Evolutionary conservation across 1,284 basidiomycete species (phyloP).

Genomic region (Omphalotus olearius): DNA sequence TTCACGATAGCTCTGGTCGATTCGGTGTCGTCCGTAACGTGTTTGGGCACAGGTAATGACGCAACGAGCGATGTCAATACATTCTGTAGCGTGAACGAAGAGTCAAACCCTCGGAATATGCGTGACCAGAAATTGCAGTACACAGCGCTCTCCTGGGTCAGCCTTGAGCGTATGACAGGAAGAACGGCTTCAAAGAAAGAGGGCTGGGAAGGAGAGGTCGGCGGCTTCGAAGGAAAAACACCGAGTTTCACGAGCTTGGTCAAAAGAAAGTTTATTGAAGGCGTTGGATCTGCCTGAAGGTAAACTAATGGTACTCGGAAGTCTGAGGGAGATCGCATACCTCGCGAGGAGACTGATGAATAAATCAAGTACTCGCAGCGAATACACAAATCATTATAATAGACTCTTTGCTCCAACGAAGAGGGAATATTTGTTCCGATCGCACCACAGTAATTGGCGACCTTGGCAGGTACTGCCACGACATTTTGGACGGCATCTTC

Average conservation of each 20-base stretch:
- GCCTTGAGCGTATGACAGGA: conserved; percentile 41
- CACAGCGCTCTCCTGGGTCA: conserved; percentile 23
- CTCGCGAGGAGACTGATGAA: conserved; percentile 14
- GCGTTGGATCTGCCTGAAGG: conserved; percentile 25
- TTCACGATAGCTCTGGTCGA: conserved; percentile 42
- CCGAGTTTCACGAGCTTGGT: conserved; percentile 65
- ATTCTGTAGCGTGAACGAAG: conserved; percentile 48
- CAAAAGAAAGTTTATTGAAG: conserved; percentile 49
- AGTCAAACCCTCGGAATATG: conserved; percentile 45
- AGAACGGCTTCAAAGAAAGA: conserved; percentile 60
- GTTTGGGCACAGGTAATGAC: conserved; percentile 32
- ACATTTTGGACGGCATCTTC: conserved; percentile 64
- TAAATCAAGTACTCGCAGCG: conserved; percentile 51
- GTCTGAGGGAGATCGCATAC: conserved; percentile 20
- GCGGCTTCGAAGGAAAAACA: conserved; percentile 48
- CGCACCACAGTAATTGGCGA: conserved; percentile 57
- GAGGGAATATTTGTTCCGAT: conserved; percentile 32
- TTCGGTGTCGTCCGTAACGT: conserved; percentile 27
- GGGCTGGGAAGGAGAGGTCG: conserved; percentile 47
- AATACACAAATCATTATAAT: conserved; percentile 47
- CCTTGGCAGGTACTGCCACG: conserved; percentile 57
- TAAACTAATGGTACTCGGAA: conserved; percentile 1
- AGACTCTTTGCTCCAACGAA: conserved; percentile 48
- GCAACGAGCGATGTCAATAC: conserved; percentile 57
- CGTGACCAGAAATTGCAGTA: conserved; percentile 52